Evolutionary conservation across 2,329 filamentous ascomycete genomes (phyloP).

Genomic region (Sclerotiophoma versabilis): DNA sequence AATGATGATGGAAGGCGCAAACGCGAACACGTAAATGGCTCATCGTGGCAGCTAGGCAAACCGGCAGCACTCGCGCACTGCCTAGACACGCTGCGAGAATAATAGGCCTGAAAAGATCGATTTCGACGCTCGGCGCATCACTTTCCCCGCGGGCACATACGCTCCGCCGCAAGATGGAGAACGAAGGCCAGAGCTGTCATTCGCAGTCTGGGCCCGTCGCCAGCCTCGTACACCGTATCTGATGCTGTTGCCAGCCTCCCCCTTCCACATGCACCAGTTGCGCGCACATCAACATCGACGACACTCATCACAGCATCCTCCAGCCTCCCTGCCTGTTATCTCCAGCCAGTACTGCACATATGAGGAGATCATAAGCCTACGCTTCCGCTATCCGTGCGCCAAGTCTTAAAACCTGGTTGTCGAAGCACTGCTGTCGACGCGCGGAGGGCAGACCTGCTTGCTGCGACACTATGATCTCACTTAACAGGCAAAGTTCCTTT

Average conservation of each 20-base stretch:
- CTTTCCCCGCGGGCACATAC: not conserved
- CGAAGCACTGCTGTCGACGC: not conserved
- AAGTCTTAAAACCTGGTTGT: constrained; percentile 4
- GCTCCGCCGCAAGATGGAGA: constrained; percentile 7
- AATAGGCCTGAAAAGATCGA: constrained; percentile 16
- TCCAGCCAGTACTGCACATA: constrained; percentile 2
- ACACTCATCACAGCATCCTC: not conserved
- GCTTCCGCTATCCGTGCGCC: constrained; percentile 8
- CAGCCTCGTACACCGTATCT: constrained; percentile 12
- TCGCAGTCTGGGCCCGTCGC: constrained; percentile 9
- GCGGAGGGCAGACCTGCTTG: constrained; percentile 5
- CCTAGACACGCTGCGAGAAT: constrained; percentile 2
- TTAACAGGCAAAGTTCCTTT: not conserved
- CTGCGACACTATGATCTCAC: constrained; percentile 16
- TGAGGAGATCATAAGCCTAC: not conserved
- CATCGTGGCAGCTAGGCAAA: constrained; percentile 3
- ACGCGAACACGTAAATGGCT: not conserved
- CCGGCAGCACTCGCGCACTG: constrained; percentile 9
- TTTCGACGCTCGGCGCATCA: constrained; percentile 4
- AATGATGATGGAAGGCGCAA: not conserved
- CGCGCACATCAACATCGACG: not conserved
- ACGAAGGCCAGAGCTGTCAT: constrained; percentile 6
- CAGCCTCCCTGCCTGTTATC: constrained; percentile 7
- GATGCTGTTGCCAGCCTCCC: constrained; percentile 7
- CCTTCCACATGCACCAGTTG: constrained; percentile 1